Evolutionary conservation across 2,329 filamentous ascomycete species (phyloP).

Genomic region (Blastomyces percursus): DNA sequence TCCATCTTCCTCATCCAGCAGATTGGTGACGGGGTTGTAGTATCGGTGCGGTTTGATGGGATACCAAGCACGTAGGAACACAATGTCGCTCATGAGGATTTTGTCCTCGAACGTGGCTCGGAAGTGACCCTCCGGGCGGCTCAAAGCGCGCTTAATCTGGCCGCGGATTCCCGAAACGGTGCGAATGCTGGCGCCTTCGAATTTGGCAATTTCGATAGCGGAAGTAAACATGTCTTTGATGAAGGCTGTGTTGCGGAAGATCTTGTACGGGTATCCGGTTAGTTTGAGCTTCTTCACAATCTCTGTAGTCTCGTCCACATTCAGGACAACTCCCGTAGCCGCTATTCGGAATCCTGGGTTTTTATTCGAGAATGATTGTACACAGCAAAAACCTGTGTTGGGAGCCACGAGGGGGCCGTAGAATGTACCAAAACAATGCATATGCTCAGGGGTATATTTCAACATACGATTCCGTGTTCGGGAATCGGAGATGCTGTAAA

Average conservation of each 20-base stretch:
- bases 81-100: conserved; percentile 89
- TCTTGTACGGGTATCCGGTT: conserved; percentile 86
- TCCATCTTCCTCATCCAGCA: conserved; percentile 51
- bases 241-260: conserved; percentile 98
- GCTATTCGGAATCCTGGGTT: conserved; percentile 88
- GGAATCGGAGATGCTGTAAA: conserved; percentile 92
- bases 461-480: conserved; percentile 92
- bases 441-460: conserved; percentile 98
- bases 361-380: conserved; percentile 75
- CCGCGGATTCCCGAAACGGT: conserved; percentile 92
- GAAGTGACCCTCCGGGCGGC: conserved; percentile 90
- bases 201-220: conserved; percentile 90
- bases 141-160: conserved; percentile 91
- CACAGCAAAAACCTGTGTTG: conserved; percentile 89
- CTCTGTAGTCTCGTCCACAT: conserved; percentile 88
- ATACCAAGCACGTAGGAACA: conserved; percentile 95
- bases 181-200: conserved; percentile 89
- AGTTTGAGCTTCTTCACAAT: conserved; percentile 99
- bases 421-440: conserved; percentile 96
- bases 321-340: conserved; percentile 84
- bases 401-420: conserved; percentile 91
- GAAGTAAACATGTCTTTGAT: conserved; percentile 98
- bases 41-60: conserved; percentile 89
- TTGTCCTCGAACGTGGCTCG: conserved; percentile 98
- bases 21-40: conserved; percentile 92